These are phyloP conservation scores for Talaromyces piceae DNA, from an alignment of 2,329 filamentous ascomycete genomes.

Conservation along the genomic window DNA sequence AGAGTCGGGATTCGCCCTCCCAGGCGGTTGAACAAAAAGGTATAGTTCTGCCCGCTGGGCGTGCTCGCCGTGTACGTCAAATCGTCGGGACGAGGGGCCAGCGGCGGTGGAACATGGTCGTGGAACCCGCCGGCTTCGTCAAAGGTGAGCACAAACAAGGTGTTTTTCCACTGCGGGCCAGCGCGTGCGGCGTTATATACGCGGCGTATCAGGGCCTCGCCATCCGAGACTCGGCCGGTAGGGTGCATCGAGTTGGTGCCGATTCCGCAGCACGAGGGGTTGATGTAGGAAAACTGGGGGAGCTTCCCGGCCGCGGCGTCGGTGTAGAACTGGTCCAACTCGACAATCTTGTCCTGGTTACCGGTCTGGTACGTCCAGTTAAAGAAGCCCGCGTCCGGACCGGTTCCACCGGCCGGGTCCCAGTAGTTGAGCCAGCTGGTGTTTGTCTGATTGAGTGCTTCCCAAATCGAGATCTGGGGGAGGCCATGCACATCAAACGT, in stretches of 20 bases:
- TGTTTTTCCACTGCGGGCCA: slow-evolving; percentile 42
- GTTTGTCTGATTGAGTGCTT: slow-evolving; percentile 33
- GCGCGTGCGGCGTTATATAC: slow-evolving; percentile 40
- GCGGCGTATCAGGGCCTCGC: slow-evolving; percentile 40
- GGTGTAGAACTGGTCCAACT: slow-evolving; percentile 34
- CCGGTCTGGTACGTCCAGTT: slow-evolving; percentile 34
- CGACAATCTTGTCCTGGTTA: slow-evolving; percentile 14
- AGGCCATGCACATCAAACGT: slow-evolving; percentile 27
- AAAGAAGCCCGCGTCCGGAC: slow-evolving; percentile 40
- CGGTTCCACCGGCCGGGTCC: slow-evolving; percentile 36
- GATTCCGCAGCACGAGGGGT: slow-evolving; percentile 29
- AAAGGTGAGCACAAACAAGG: slow-evolving; percentile 42
- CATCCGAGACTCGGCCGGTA: slow-evolving; percentile 35
- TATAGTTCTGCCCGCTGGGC: slow-evolving; percentile 28
- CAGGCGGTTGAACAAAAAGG: slow-evolving; percentile 35
- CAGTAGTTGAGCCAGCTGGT: slow-evolving; percentile 44
- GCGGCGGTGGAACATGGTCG: slow-evolving; percentile 40
- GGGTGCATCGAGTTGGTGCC: slow-evolving; percentile 44
- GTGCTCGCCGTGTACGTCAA: slow-evolving; percentile 23
- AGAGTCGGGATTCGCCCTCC: slow-evolving; percentile 40
- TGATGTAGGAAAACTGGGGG: slow-evolving; percentile 43
- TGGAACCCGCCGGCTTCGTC: slow-evolving; percentile 44
- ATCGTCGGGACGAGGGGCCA: slow-evolving; percentile 33
- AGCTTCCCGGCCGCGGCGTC: slow-evolving; percentile 40
- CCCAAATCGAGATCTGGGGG: slow-evolving; percentile 34